A percentile compares a stretch with the other conserved stretches of the same genome.
phyloP scores from a whole-genome alignment of 2,329 filamentous ascomycete genomes.

The Pyrenochaeta sp. region DNA sequence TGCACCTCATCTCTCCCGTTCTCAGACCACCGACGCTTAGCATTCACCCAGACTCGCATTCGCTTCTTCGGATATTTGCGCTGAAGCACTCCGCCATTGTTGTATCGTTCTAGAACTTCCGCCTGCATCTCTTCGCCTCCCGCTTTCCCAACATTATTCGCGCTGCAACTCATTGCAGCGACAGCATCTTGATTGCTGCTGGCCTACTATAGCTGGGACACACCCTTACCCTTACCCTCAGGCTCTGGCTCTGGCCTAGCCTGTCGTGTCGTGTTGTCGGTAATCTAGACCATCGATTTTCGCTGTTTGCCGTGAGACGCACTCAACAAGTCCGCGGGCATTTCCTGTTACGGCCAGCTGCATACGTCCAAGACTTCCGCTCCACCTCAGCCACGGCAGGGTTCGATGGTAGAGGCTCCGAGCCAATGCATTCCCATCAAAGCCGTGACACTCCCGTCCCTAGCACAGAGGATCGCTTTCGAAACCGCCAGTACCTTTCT shows the following conservation, averaged over 20 bases:
- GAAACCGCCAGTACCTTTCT: conserved; percentile 13
- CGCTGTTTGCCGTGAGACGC: conserved; percentile 11
- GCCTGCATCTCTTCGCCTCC: neutral
- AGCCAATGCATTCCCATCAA: neutral
- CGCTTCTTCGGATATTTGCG: neutral
- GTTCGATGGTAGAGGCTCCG: conserved; percentile 9
- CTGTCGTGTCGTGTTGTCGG: neutral
- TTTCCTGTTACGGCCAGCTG: conserved; percentile 4
- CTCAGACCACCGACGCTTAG: neutral
- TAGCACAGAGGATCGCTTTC: neutral
- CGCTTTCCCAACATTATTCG: neutral
- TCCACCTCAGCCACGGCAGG: conserved; percentile 13
- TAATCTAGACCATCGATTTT: conserved; percentile 10
- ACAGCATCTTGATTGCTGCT: neutral
- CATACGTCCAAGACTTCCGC: conserved; percentile 24
- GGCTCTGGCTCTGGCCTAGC: neutral
- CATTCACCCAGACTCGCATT: neutral
- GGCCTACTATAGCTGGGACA: neutral
- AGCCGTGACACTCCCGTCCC: neutral
- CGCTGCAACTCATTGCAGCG: neutral
- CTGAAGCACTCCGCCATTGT: neutral
- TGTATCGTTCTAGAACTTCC: neutral
- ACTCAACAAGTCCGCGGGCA: conserved; percentile 3
- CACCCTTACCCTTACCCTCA: neutral
- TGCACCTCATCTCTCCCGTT: neutral